Evolutionary conservation across 2,329 filamentous ascomycete species (phyloP), one percentile per base, ranked within the genome.

Genomic region (Remersonia thermophila): DNA sequence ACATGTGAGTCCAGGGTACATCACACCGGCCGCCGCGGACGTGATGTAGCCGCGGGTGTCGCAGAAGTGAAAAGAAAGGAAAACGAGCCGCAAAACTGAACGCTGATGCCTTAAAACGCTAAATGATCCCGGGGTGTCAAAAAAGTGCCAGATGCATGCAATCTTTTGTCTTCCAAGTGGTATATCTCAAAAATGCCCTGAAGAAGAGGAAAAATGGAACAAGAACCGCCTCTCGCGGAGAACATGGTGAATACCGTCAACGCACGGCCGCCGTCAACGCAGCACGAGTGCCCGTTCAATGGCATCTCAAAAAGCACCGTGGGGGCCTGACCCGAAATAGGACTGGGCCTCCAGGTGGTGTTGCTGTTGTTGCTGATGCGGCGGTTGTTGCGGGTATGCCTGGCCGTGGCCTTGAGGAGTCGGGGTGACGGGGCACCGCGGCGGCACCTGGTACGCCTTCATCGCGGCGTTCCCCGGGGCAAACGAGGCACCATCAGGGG

Each of bases 401-500:
- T 25, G 34, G 18, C 33, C 39, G 36, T 61, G 60, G 46, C 13
- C 12, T 47, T 62, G 60, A 15, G 73, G 73, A 13, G 73, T 74
- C 9, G 75, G 75, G 2, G 75, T 80, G 30, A 77, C 69, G 0
- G 75, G 75, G 48, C 73, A 77, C 37, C 73, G 63, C 15, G 69
- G 66, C 13, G 69, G 64, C 20, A 66, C 36, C 16, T 59, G 55
- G 46, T 69, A 69, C 34, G 71, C 68, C 51, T 68, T 68, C 33
- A 57, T 55, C 49, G 59, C 56, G 7, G 53, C 54, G 27, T 45
- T 46, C 32, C 61, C 57, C 33, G 60, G 58, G 20, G 57, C 62
- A 36, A 76, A 76, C 47, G 63, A 66, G 35, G 71, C 66, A 7
- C 75, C 73, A 43, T 89, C 83, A 4, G 84, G 84, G 0, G 84